phyloP scores from a whole-genome alignment of 345 rosid species.

The Cardiospermum halicacabum region DNA sequence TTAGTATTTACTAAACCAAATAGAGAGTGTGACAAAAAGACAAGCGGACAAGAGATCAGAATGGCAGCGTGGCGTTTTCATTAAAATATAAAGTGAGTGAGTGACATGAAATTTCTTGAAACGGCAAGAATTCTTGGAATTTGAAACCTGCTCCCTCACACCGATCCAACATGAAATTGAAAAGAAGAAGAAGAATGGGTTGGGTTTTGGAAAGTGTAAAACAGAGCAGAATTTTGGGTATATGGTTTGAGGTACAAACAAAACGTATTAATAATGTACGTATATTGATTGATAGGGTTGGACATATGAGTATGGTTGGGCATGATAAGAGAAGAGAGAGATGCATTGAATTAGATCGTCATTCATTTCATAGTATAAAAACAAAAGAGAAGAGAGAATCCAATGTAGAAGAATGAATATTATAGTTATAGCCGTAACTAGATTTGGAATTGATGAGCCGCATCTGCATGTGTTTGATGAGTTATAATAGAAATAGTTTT shows the following conservation, averaged over 20 bases:
- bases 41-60: neutral
- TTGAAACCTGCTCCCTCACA: conserved; percentile 5
- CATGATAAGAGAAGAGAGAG: neutral
- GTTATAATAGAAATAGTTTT: neutral
- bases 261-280: too few species aligned
- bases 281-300: too few species aligned
- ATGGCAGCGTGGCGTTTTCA: neutral
- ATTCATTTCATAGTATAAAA: neutral
- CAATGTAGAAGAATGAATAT: neutral
- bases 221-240: too few species aligned
- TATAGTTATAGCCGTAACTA: neutral
- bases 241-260: too few species aligned
- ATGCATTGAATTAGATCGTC: neutral
- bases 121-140: neutral
- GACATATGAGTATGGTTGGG: neutral
- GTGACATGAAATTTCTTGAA: neutral
- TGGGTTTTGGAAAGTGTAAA: too few species aligned
- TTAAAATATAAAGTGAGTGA: too few species aligned
- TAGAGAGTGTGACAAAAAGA: too few species aligned
- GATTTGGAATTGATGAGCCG: neutral
- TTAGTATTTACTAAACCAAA: too few species aligned
- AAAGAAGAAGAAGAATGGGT: too few species aligned
- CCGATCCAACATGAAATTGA: neutral
- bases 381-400: neutral
- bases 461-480: neutral